Evolutionary conservation across 1,284 basidiomycete species (phyloP).

Genomic region (Clitocybe nebularis): DNA sequence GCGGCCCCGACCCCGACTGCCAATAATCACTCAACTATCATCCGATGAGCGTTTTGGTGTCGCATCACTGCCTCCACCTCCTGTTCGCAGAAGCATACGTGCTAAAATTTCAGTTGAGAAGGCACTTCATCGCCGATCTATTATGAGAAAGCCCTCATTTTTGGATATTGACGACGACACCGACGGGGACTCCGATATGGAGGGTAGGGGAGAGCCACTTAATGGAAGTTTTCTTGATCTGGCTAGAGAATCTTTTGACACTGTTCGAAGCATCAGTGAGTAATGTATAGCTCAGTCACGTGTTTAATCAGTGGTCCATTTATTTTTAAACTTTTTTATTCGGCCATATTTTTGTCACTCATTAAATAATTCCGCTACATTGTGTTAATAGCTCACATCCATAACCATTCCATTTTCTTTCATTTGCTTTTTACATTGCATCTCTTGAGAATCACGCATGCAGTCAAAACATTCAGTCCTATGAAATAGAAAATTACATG

Average conservation of each 20-base stretch:
- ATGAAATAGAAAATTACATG: constrained; percentile 16
- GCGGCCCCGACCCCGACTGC: constrained; percentile 27
- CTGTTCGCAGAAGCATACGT: constrained; percentile 16
- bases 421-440: constrained; percentile 14
- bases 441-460: too few species aligned
- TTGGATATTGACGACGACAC: constrained; percentile 59
- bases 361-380: neutral
- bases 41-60: constrained; percentile 5
- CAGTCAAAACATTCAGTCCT: constrained; percentile 10
- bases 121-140: constrained; percentile 33
- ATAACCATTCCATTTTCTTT: constrained; percentile 15
- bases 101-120: constrained; percentile 30
- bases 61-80: constrained; percentile 26
- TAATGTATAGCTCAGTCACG: too few species aligned
- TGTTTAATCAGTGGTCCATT: too few species aligned
- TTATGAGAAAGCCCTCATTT: constrained; percentile 68
- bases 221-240: constrained; percentile 64
- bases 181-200: constrained; percentile 27
- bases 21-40: constrained; percentile 22
- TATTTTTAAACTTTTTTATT: constrained; percentile 11
- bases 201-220: constrained; percentile 16
- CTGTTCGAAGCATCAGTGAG: constrained; percentile 38
- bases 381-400: constrained; percentile 21
- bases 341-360: constrained; percentile 1
- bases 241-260: constrained; percentile 62